These are phyloP conservation scores for Nemania diffusa DNA, from an alignment of 2,329 filamentous ascomycete genomes.

Conservation along the genomic window DNA sequence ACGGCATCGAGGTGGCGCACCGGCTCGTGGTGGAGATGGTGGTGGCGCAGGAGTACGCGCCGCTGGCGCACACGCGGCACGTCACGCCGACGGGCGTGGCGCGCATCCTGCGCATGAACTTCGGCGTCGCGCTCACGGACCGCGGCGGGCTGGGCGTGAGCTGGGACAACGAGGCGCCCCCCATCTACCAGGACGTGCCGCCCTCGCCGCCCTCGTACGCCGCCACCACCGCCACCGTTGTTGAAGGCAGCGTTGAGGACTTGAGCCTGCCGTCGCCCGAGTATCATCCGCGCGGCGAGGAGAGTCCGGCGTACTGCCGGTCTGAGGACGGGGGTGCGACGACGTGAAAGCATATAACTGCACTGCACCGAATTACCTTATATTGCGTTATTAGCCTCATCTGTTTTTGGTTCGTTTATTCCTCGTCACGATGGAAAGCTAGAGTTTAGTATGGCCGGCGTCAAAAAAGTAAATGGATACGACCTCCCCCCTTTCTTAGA, in stretches of 20 bases:
- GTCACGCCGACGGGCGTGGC: constrained; percentile 90
- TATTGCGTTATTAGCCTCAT: neutral
- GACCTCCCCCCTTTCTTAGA: neutral
- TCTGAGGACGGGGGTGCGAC: too few species aligned
- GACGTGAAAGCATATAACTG: too few species aligned
- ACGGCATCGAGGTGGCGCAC: constrained; percentile 83
- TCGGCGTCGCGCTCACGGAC: constrained; percentile 83
- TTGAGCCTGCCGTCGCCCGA: constrained; percentile 17
- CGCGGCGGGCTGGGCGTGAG: constrained; percentile 87
- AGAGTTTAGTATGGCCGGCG: neutral
- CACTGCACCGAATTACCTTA: too few species aligned
- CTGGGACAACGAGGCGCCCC: constrained; percentile 96
- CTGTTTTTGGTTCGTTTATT: neutral
- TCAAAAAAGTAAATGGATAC: neutral
- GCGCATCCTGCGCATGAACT: constrained; percentile 91
- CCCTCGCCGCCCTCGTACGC: constrained; percentile 73
- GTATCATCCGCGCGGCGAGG: neutral
- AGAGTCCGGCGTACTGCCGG: constrained; percentile 15
- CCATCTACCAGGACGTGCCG: constrained; percentile 93
- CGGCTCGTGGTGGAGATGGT: constrained; percentile 92
- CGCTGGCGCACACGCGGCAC: constrained; percentile 72
- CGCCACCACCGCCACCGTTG: constrained; percentile 7
- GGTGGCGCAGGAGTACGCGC: constrained; percentile 88
- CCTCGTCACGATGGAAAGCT: neutral
- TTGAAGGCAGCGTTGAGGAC: constrained; percentile 32